These are phyloP conservation scores for Narthecium ossifragum DNA, from an alignment of 106 monocot genomes.

Conservation along the genomic window DNA sequence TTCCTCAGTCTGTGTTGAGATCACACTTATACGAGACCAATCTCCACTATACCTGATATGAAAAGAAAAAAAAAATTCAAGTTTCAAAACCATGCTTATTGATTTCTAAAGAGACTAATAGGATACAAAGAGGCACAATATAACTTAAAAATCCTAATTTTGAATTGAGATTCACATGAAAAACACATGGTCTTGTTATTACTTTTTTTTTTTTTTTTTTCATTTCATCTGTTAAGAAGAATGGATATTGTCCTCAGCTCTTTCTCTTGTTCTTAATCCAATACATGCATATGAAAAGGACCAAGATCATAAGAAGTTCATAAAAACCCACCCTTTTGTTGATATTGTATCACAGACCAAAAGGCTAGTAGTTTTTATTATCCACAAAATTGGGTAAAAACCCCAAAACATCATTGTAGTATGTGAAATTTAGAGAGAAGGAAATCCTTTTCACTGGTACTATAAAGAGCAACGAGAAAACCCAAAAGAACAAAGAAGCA, in stretches of 20 bases:
- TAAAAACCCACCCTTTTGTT: too few relatives aligned
- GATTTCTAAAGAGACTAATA: neutral
- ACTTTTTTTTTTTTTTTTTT: neutral
- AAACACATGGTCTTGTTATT: neutral
- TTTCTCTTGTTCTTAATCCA: too few relatives aligned
- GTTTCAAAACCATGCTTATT: neutral
- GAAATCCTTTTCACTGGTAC: neutral
- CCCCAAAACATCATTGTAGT: neutral
- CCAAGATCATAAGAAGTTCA: too few relatives aligned
- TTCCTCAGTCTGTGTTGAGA: conserved; percentile 69
- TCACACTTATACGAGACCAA: conserved; percentile 65
- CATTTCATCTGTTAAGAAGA: too few relatives aligned
- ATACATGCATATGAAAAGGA: too few relatives aligned
- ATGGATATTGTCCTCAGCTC: too few relatives aligned
- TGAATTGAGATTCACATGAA: neutral
- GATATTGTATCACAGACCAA: too few relatives aligned
- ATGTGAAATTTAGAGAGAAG: neutral
- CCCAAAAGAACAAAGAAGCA: neutral
- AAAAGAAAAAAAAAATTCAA: neutral
- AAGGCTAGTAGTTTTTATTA: neutral
- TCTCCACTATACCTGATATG: conserved; percentile 77
- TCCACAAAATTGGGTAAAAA: neutral
- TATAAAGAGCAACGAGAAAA: neutral
- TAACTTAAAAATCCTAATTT: neutral
- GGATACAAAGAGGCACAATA: neutral